Conservation (phyloP, 805 yeast genomes). For the Candida easanensis region DNA sequence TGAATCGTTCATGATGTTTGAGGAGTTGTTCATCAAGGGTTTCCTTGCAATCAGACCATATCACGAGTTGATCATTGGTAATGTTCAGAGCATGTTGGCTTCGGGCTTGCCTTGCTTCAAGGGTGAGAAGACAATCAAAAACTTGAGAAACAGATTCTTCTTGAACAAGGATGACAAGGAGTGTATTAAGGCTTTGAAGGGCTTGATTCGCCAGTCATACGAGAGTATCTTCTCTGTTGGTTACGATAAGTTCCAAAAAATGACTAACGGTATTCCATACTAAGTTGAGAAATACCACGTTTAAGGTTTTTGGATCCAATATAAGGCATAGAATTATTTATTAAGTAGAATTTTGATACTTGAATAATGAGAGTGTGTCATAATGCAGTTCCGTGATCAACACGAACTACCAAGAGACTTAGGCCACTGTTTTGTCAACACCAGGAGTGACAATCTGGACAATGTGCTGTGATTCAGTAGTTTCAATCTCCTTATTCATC, state of each 20-base stretch:
- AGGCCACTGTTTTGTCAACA: background rate
- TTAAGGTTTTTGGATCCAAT: too few species aligned
- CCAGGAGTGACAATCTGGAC: background rate
- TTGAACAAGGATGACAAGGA: constrained; percentile 79
- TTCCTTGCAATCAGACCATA: constrained; percentile 86
- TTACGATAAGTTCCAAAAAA: constrained; percentile 93
- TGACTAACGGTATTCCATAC: constrained; percentile 97
- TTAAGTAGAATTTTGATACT: too few species aligned
- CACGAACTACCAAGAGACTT: too few species aligned
- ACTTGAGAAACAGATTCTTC: constrained; percentile 74
- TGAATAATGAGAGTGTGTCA: too few species aligned
- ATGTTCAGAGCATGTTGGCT: constrained; percentile 90
- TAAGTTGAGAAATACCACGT: too few species aligned
- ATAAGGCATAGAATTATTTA: too few species aligned
- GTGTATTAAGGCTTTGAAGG: constrained; percentile 75
- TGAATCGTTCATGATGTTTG: constrained; percentile 90
- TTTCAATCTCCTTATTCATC: background rate
- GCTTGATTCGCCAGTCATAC: constrained; percentile 72
- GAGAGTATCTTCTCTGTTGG: constrained; percentile 91
- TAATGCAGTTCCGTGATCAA: too few species aligned
- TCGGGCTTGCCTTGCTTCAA: constrained; percentile 97
- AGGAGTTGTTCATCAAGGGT: constrained; percentile 91
- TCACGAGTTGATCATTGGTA: constrained; percentile 77
- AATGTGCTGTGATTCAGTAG: background rate
- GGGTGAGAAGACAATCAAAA: constrained; percentile 73